A percentile compares a stretch with the other conserved stretches of the same genome.
phyloP scores from a whole-genome alignment of 2,329 filamentous ascomycete species.

The Colletotrichum plurivorum region DNA sequence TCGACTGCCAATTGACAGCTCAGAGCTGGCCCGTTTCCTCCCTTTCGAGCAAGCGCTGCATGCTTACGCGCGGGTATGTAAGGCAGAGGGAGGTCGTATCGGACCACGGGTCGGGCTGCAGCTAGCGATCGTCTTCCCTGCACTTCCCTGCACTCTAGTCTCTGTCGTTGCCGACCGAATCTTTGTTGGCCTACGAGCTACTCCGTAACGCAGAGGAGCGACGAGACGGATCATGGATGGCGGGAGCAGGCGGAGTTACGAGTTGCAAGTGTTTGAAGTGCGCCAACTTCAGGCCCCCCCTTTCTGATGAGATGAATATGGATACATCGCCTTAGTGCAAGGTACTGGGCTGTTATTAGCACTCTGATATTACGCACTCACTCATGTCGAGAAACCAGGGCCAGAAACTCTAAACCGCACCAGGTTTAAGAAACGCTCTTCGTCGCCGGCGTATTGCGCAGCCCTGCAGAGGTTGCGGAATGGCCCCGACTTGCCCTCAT shows the following conservation, averaged over 20 bases:
- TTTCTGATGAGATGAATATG: no score
- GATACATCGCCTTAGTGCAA: no score
- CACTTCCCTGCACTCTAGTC: slow-evolving; percentile 9
- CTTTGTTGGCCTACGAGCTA: not conserved
- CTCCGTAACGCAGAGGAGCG: not conserved
- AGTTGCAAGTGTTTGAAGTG: slow-evolving; percentile 10
- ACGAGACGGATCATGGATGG: slow-evolving; percentile 3
- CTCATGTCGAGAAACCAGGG: slow-evolving; percentile 5
- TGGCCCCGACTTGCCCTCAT: not conserved
- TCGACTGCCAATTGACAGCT: not conserved
- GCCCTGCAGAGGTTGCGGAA: slow-evolving; percentile 1
- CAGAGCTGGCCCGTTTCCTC: not conserved
- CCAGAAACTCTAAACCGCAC: slow-evolving; percentile 33
- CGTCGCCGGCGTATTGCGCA: slow-evolving; percentile 3
- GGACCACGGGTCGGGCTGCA: slow-evolving; percentile 16
- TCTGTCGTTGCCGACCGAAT: slow-evolving; percentile 16
- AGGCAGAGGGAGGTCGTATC: slow-evolving; percentile 2
- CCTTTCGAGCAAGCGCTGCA: slow-evolving; percentile 9
- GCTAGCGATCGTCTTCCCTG: slow-evolving; percentile 24
- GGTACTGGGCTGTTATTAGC: no score
- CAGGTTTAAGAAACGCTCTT: slow-evolving; percentile 2
- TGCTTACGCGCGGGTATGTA: slow-evolving; percentile 19
- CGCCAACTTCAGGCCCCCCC: not conserved
- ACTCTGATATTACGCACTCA: no score
- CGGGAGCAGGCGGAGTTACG: slow-evolving; percentile 11